A percentile compares a stretch with the other conserved stretches of the same genome.
Evolutionary conservation across 768 basidiomycete genomes (phyloP).

Genomic region (Suillus brevipes): DNA sequence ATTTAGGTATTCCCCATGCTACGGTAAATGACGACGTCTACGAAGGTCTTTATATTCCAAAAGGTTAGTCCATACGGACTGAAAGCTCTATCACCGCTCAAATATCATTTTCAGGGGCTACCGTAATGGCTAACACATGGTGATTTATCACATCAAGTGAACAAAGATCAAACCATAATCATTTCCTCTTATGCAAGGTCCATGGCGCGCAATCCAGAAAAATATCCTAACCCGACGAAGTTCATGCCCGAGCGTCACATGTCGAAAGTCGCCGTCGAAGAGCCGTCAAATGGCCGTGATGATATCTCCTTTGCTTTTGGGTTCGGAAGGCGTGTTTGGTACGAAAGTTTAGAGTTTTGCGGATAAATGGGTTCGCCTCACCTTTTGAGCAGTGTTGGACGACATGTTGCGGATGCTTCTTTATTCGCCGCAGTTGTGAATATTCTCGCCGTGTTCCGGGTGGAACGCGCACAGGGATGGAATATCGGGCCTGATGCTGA

Average conservation of each 20-base stretch:
- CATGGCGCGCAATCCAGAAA: constrained; percentile 37
- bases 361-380: neutral
- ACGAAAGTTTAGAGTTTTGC: neutral
- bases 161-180: neutral
- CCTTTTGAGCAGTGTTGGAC: constrained; percentile 38
- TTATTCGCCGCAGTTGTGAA: constrained; percentile 31
- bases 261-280: neutral
- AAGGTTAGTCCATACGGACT: constrained; percentile 8
- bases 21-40: constrained; percentile 42
- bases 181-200: constrained; percentile 21
- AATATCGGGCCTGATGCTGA: constrained; percentile 20
- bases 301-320: constrained; percentile 26
- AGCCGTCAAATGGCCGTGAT: constrained; percentile 4
- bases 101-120: constrained; percentile 17
- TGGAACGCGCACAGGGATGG: constrained; percentile 18
- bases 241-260: constrained; percentile 42
- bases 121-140: constrained; percentile 22
- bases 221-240: constrained; percentile 37
- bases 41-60: constrained; percentile 50
- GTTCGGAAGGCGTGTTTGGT: constrained; percentile 45
- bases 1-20: constrained; percentile 33
- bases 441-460: constrained; percentile 20
- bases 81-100: neutral
- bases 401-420: constrained; percentile 41
- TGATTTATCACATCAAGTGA: neutral